Conservation (phyloP, 1,284 basidiomycete species). For the Mycena citricolor region DNA sequence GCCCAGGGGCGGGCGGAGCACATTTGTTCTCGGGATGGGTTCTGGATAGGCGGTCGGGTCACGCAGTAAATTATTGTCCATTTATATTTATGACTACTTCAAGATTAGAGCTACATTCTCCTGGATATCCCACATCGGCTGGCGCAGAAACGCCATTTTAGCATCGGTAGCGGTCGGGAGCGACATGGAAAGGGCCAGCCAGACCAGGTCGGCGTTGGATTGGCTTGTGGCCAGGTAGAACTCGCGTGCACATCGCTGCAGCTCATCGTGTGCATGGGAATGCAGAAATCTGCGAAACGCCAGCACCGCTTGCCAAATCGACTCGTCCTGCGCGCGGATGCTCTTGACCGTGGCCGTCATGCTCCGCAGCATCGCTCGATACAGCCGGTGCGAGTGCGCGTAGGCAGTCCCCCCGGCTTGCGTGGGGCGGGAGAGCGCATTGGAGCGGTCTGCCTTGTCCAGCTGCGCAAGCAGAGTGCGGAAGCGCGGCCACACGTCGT, state of each 20-base stretch:
- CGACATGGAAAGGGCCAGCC: conserved; percentile 71
- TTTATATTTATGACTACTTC: not conserved
- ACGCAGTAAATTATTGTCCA: too few species aligned
- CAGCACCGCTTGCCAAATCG: conserved; percentile 78
- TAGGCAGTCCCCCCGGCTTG: conserved; percentile 62
- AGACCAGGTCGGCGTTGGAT: conserved; percentile 78
- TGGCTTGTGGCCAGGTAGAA: conserved; percentile 62
- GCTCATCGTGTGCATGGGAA: conserved; percentile 62
- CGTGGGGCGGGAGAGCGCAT: conserved; percentile 61
- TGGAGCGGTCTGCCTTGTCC: conserved; percentile 57
- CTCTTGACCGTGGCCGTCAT: conserved; percentile 64
- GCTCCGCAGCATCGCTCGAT: conserved; percentile 69
- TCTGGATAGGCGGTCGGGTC: conserved; percentile 15
- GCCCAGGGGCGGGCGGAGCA: conserved; percentile 75
- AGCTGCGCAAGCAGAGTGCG: conserved; percentile 57
- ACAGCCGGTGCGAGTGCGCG: conserved; percentile 74
- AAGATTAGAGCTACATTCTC: conserved; percentile 53
- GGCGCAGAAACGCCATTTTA: conserved; percentile 50
- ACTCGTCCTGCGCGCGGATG: conserved; percentile 67
- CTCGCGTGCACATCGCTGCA: conserved; percentile 64
- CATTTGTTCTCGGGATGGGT: conserved; percentile 75
- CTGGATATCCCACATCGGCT: conserved; percentile 60
- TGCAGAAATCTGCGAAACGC: conserved; percentile 76
- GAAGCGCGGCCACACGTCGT: conserved; percentile 89
- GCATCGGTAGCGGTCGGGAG: conserved; percentile 33